Base-by-base conservation (phyloP, 495 filamentous ascomycete species). In the Trichoderma reesei region DNA sequence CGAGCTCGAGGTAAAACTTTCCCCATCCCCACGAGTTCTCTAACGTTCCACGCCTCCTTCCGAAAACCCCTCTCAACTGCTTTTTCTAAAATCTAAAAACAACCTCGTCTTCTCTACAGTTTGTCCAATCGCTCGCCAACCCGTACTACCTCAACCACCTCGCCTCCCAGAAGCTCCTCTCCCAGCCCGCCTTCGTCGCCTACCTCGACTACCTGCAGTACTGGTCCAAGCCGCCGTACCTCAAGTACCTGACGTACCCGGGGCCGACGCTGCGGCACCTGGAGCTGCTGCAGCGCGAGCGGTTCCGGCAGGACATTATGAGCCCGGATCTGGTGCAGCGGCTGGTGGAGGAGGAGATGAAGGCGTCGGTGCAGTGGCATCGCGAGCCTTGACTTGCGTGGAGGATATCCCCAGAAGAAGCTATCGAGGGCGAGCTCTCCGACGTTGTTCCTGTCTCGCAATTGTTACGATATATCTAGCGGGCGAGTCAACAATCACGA, bases 171-270 rank as follows among this genome's bases (percentile, higher is more conserved):
- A 77, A 85, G 74, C 70, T 80, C 71, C 72, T 88, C 69, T 76
- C 80, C 72, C 74, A 87, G 51, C 83, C 86, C 26, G 79, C 83
- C 18, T 96, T 95, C 73, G 76, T 92, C 54, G 86, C 84, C 59
- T 96, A 96, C 72, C 86, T 95, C 42, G 78, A 77, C 62, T 96
- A 96, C 71, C 85, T 96, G 63, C 87, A 86, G 67, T 95, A 96
- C 81, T 96, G 86, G 83, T 82, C 82, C 64, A 83, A 84, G 11
- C 90, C 90, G n/a, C 85, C 90, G 63, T 96, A 95, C 69, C 76
- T 87, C 63, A 90, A 88, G 67, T 95, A 89, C 71, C 75, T 96
- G 54, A 87, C 79, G 11, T 91, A 91, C 69, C 92, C 92, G 0
- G 90, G 88, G 5, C 88, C 91, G 20, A 91, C 90, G n/a, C 73